Evolutionary conservation across 106 monocot genomes (phyloP), one percentile per base, ranked within the genome.

Genomic region (Phalaenopsis aphrodite): DNA sequence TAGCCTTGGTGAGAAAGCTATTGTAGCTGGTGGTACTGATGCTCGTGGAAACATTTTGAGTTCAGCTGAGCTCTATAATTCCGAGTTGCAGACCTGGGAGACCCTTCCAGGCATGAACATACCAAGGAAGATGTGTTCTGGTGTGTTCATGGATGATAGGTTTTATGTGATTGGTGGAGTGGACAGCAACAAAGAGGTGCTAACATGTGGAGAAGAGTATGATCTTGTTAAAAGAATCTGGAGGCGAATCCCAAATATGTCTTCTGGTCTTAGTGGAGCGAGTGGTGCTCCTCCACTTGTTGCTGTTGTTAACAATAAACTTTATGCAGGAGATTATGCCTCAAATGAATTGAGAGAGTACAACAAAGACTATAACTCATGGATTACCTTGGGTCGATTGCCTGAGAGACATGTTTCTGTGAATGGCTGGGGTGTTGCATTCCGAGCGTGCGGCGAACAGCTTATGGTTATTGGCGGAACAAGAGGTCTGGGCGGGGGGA

Each of bases 341-440:
- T 77, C 83, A 12, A 92, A 95, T n/a, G 84, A 78, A 3, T 77
- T 95, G 17, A 87, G 77, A 83, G 90, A 90, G 84, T 95, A 95
- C 74, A 84, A 87, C 49, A 92, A 92, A 78, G 58, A 5, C 75
- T 85, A 80, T 39, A 95, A 89, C 75, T 16, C 57, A 11, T 95
- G 95, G 95, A 67, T 78, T 24, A 82, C 80, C 16, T 75, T 95
- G 24, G 90, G 90, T 11, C 56, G 45, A 39, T 82, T 92, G 81
- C 95, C 95, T 3, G 95, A 90, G 75, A 87, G 90, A 46, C 81
- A 90, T 8, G 92, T 83, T 18, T 84, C 86, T 9, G 82, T 87
- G 66, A 90, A 90, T 67, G 95, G 95, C 16, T 95, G 95, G 95
- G 95, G 95, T 9, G 80, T 95, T 66, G 95, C 95, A 18, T 95